Evolutionary conservation across 768 basidiomycete species (phyloP).

Genomic region (Leccinum subtestaceum): DNA sequence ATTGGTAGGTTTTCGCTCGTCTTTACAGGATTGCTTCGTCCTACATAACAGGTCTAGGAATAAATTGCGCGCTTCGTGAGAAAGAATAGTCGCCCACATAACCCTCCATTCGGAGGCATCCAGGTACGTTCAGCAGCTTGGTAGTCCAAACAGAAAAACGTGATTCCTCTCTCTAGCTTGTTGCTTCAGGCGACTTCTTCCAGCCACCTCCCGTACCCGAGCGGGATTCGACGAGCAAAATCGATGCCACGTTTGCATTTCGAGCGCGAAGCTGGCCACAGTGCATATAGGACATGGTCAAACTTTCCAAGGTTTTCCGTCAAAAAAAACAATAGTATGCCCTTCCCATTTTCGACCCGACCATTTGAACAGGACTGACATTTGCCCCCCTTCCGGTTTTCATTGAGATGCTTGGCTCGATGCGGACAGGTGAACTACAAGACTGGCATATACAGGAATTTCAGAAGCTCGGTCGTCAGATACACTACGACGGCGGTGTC

Average conservation of each 20-base stretch:
- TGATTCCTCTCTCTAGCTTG: constrained; percentile 43
- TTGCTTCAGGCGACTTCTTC: constrained; percentile 78
- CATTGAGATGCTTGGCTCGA: constrained; percentile 91
- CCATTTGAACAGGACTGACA: neutral
- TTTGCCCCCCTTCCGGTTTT: constrained; percentile 52
- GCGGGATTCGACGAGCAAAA: constrained; percentile 45
- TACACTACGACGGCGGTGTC: too few species aligned
- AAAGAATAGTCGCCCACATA: constrained; percentile 10
- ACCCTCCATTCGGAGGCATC: constrained; percentile 62
- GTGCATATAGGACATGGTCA: constrained; percentile 45
- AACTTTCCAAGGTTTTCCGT: constrained; percentile 66
- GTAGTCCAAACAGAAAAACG: neutral
- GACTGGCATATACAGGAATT: too few species aligned
- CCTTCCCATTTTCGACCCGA: neutral
- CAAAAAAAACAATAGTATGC: constrained; percentile 57
- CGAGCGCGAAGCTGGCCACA: constrained; percentile 58
- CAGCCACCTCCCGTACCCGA: constrained; percentile 72
- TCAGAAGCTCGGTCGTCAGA: too few species aligned
- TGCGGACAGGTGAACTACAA: too few species aligned
- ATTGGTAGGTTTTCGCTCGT: constrained; percentile 45
- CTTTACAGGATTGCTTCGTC: constrained; percentile 25
- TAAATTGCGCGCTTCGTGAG: constrained; percentile 45
- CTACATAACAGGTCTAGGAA: constrained; percentile 19
- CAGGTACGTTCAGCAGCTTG: constrained; percentile 39
- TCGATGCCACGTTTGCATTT: constrained; percentile 60